Evolutionary conservation across 768 basidiomycete genomes (phyloP).

Genomic region (Leccinum disarticulatum): DNA sequence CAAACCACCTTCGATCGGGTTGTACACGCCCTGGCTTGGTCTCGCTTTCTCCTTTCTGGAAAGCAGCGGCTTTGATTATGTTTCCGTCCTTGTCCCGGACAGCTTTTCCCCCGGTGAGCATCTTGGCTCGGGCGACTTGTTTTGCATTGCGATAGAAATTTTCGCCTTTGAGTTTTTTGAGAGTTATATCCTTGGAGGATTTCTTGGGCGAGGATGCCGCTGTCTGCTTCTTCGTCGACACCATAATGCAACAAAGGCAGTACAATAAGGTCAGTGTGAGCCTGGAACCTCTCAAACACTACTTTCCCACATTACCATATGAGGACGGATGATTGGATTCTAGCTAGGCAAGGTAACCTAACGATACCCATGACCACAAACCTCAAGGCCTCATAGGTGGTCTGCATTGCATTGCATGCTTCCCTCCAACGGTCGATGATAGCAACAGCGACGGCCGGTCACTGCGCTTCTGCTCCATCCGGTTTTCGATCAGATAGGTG

Average conservation of each 20-base stretch:
- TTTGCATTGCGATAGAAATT: slow-evolving; percentile 99
- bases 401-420: too few relatives aligned
- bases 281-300: too few relatives aligned
- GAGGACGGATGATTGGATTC: background rate
- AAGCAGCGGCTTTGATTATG: slow-evolving; percentile 89
- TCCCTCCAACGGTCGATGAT: too few relatives aligned
- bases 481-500: background rate
- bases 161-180: slow-evolving; percentile 84
- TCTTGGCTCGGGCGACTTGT: slow-evolving; percentile 77
- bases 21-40: slow-evolving; percentile 87
- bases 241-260: slow-evolving; percentile 22
- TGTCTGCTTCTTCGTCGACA: slow-evolving; percentile 29
- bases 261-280: background rate
- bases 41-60: slow-evolving; percentile 94
- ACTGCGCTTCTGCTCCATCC: too few relatives aligned
- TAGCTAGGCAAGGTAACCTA: too few relatives aligned
- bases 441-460: too few relatives aligned
- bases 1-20: slow-evolving; percentile 97
- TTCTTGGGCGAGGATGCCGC: slow-evolving; percentile 32
- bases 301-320: slow-evolving; percentile 15
- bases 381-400: too few relatives aligned
- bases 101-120: slow-evolving; percentile 91
- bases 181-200: slow-evolving; percentile 51
- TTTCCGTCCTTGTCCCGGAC: slow-evolving; percentile 90
- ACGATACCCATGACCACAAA: too few relatives aligned